These are phyloP conservation scores for Suhomyces chickasaworum DNA, from an alignment of 1,139 yeast species.

Conservation along the genomic window DNA sequence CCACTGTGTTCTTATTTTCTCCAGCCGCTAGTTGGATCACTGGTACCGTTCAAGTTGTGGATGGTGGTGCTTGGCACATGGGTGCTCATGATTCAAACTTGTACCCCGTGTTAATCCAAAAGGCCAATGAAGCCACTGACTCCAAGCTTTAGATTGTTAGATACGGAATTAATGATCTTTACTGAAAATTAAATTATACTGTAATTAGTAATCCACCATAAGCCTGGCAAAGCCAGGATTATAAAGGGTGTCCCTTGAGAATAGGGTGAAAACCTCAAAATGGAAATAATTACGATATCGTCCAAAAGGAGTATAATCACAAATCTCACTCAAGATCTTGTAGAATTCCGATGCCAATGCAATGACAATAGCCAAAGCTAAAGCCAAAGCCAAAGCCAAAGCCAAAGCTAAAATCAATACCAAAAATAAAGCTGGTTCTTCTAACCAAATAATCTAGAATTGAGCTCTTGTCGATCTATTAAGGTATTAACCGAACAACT, in stretches of 20 bases:
- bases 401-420: background rate
- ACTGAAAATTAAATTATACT: background rate
- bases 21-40: constrained; percentile 77
- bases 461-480: background rate
- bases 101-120: constrained; percentile 36
- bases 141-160: constrained; percentile 13
- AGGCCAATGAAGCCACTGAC: constrained; percentile 13
- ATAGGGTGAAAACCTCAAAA: too few relatives aligned
- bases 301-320: too few relatives aligned
- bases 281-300: too few relatives aligned
- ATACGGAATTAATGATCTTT: background rate
- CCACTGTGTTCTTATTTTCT: constrained; percentile 81
- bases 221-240: too few relatives aligned
- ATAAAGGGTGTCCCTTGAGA: too few relatives aligned
- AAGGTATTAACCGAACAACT: background rate
- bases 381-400: too few relatives aligned
- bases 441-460: background rate
- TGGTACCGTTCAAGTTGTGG: constrained; percentile 84
- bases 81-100: constrained; percentile 41
- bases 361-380: background rate
- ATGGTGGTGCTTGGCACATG: constrained; percentile 88
- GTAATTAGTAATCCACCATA: background rate
- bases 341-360: too few relatives aligned
- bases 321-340: too few relatives aligned
- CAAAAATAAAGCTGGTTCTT: background rate